Percentiles rank a stretch among this genome's conserved stretches.
Evolutionary conservation across 2,329 filamentous ascomycete species (phyloP).

Genomic region (Talaromyces sp.): DNA sequence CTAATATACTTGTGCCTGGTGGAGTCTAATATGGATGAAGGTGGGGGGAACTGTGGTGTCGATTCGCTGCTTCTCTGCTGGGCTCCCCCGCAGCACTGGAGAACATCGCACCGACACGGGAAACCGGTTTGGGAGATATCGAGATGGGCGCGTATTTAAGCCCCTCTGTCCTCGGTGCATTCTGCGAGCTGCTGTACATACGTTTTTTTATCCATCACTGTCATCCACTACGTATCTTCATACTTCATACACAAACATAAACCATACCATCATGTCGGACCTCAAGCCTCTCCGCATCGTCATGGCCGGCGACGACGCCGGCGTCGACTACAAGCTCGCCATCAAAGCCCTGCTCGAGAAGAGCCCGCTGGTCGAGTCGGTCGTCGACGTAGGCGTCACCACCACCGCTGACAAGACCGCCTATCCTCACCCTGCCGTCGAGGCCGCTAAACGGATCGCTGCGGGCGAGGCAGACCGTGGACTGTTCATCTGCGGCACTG

Average conservation of each 20-base stretch:
- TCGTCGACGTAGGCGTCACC: constrained; percentile 70
- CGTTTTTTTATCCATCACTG: not conserved
- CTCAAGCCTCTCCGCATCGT: constrained; percentile 51
- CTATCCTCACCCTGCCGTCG: constrained; percentile 73
- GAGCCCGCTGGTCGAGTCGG: constrained; percentile 59
- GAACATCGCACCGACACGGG: not conserved
- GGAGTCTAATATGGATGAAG: not conserved
- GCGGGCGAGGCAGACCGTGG: constrained; percentile 63
- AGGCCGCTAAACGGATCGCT: constrained; percentile 55
- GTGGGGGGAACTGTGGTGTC: not conserved
- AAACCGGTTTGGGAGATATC: constrained; percentile 2
- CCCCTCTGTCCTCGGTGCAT: not conserved
- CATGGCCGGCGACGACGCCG: constrained; percentile 65
- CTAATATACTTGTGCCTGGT: not conserved
- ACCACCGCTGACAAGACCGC: constrained; percentile 66
- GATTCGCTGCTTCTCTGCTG: not conserved
- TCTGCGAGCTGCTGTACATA: not conserved
- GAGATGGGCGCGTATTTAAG: not conserved
- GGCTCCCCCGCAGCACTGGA: not conserved
- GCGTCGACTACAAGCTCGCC: constrained; percentile 70
- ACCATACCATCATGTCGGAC: constrained; percentile 23
- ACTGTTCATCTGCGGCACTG: constrained; percentile 74
- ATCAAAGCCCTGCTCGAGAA: constrained; percentile 68
- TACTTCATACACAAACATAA: not conserved
- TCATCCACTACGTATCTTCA: not conserved